Conservation (phyloP, 257 asterid genomes). For the Sherardia arvensis region DNA sequence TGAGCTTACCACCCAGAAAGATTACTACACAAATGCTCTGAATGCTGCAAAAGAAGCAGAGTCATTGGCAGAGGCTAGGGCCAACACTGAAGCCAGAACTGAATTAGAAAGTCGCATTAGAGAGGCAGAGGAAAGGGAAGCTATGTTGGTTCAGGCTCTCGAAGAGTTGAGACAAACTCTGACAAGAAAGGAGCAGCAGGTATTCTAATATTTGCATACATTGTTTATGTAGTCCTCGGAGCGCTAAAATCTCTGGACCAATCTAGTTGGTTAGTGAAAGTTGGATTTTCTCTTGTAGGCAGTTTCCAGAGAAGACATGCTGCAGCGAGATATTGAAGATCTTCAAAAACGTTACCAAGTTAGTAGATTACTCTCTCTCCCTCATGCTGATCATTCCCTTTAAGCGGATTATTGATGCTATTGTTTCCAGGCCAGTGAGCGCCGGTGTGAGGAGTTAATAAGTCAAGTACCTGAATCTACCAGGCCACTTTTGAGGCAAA, state of each 20-base stretch:
- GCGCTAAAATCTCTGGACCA: background rate
- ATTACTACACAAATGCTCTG: slow-evolving; percentile 75
- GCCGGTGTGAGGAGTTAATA: slow-evolving; percentile 93
- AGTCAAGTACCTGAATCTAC: slow-evolving; percentile 99
- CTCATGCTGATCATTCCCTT: background rate
- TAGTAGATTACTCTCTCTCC: slow-evolving; percentile 5
- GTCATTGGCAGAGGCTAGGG: slow-evolving; percentile 89
- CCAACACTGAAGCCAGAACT: slow-evolving; percentile 85
- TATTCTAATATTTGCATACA: slow-evolving; percentile 10
- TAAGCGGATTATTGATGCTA: background rate
- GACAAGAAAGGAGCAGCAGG: slow-evolving; percentile 81
- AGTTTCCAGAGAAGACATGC: slow-evolving; percentile 88
- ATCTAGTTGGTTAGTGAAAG: slow-evolving; percentile 8
- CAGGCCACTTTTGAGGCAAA: slow-evolving; percentile 97
- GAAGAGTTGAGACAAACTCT: slow-evolving; percentile 49
- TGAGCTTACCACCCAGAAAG: slow-evolving; percentile 82
- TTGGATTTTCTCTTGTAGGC: slow-evolving; percentile 43
- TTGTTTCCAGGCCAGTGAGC: slow-evolving; percentile 78
- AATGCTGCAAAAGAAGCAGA: slow-evolving; percentile 92
- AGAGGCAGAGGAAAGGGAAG: slow-evolving; percentile 43
- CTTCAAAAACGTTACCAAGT: slow-evolving; percentile 96
- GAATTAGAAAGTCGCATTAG: slow-evolving; percentile 59
- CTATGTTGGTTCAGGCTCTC: slow-evolving; percentile 46
- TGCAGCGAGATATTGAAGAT: slow-evolving; percentile 89
- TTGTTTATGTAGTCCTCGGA: background rate